A percentile compares a stretch with the other conserved stretches of the same genome.
Evolutionary conservation across 2,329 filamentous ascomycete species (phyloP).

Genomic region (Penicillium sp.): DNA sequence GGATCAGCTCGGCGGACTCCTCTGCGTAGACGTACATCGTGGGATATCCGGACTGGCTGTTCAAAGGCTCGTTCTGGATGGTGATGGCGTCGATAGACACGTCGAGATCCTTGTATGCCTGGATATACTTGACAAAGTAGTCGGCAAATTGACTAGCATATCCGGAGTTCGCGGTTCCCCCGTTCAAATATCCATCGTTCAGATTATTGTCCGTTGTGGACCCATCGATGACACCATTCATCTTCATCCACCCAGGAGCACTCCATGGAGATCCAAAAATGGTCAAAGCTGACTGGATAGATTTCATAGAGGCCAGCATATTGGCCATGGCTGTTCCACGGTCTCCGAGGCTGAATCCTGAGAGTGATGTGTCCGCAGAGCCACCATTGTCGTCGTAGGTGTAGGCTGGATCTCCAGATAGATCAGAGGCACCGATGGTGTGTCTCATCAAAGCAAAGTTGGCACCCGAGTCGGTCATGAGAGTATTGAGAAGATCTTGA

Average conservation of each 20-base stretch:
- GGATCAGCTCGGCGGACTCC: constrained; percentile 34
- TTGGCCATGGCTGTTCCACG: constrained; percentile 39
- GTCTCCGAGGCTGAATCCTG: constrained; percentile 32
- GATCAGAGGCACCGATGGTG: constrained; percentile 40
- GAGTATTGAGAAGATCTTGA: constrained; percentile 32
- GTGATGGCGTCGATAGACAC: constrained; percentile 38
- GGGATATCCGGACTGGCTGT: constrained; percentile 38
- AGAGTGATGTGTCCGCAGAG: constrained; percentile 31
- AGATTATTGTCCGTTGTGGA: constrained; percentile 34
- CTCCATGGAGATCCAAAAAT: constrained; percentile 41
- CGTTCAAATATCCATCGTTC: constrained; percentile 27
- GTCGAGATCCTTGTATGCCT: constrained; percentile 33
- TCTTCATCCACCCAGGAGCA: constrained; percentile 43
- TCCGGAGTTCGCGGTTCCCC: constrained; percentile 28
- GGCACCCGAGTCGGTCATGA: constrained; percentile 36
- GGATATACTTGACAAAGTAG: constrained; percentile 41
- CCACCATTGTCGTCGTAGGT: constrained; percentile 41
- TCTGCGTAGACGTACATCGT: constrained; percentile 40
- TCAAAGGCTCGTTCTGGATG: constrained; percentile 43
- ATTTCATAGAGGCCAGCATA: constrained; percentile 38
- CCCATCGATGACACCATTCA: constrained; percentile 34
- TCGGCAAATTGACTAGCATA: constrained; percentile 34
- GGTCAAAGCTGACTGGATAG: constrained; percentile 34
- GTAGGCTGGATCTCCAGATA: constrained; percentile 35
- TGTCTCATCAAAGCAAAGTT: constrained; percentile 42